These are phyloP conservation scores for Terana coerulea DNA, from an alignment of 768 basidiomycete genomes.

Conservation along the genomic window DNA sequence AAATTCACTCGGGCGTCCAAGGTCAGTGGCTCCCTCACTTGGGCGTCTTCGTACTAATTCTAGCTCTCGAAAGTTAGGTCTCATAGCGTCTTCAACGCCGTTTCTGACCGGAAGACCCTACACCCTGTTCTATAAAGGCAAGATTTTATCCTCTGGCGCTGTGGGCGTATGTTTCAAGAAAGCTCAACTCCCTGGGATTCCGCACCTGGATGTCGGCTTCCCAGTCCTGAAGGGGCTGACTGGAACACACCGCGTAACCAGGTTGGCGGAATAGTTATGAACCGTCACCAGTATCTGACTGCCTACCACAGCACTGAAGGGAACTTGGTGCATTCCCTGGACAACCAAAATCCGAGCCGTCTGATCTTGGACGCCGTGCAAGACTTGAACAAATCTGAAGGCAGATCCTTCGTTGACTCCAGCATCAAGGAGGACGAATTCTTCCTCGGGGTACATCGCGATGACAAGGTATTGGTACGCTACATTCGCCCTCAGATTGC, in stretches of 20 bases:
- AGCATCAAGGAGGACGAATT: constrained; percentile 51
- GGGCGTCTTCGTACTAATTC: background rate
- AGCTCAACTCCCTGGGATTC: constrained; percentile 11
- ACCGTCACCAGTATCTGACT: too few species aligned
- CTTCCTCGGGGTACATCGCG: constrained; percentile 44
- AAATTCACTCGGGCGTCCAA: constrained; percentile 44
- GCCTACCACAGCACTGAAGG: constrained; percentile 72
- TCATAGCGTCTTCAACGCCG: constrained; percentile 71
- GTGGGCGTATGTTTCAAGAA: constrained; percentile 46
- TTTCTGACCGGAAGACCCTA: constrained; percentile 74
- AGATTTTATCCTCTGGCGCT: constrained; percentile 59
- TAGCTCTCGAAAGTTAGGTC: constrained; percentile 46
- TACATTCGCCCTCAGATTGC: constrained; percentile 1
- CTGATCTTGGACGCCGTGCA: constrained; percentile 52
- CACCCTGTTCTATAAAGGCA: constrained; percentile 58
- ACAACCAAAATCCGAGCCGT: constrained; percentile 55
- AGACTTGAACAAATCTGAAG: constrained; percentile 14
- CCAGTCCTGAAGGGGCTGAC: constrained; percentile 42
- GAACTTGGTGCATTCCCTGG: constrained; percentile 62
- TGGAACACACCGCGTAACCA: too few species aligned
- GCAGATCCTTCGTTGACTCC: constrained; percentile 20
- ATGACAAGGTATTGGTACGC: constrained; percentile 22
- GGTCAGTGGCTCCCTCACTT: constrained; percentile 31
- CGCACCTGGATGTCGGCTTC: constrained; percentile 25
- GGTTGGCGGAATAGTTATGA: too few species aligned